Percentiles rank a stretch among this genome's conserved stretches.
phyloP scores from a whole-genome alignment of 495 filamentous ascomycete genomes.

The Trichocladium uniseriatum region DNA sequence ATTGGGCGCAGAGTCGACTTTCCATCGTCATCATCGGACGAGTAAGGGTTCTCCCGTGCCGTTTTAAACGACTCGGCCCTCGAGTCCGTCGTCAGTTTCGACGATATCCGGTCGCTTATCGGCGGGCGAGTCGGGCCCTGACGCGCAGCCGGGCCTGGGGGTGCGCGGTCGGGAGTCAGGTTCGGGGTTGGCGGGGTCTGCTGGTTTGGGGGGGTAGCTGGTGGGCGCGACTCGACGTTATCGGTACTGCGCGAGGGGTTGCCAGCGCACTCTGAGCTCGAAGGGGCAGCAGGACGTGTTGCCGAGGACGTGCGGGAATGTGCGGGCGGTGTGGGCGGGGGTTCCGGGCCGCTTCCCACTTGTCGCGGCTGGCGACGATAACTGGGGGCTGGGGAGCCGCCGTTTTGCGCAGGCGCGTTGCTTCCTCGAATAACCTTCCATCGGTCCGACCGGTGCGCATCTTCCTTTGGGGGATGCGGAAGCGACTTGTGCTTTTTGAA shows the following conservation, averaged over 20 bases:
- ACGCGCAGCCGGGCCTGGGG: conserved; percentile 41
- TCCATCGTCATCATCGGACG: conserved; percentile 49
- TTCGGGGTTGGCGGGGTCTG: conserved; percentile 64
- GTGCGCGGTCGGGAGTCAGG: conserved; percentile 62
- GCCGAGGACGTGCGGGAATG: conserved; percentile 45
- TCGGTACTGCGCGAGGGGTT: conserved; percentile 27
- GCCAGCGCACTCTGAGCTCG: conserved; percentile 27
- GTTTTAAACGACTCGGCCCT: conserved; percentile 67
- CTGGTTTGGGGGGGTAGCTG: conserved; percentile 51
- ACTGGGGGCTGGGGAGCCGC: conserved; percentile 18
- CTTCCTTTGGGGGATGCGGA: conserved; percentile 39
- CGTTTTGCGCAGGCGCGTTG: conserved; percentile 17
- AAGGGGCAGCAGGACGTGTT: conserved; percentile 28
- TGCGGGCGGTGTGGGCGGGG: conserved; percentile 46
- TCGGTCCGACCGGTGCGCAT: conserved; percentile 11
- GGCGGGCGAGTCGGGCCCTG: conserved; percentile 32
- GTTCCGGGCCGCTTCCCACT: conserved; percentile 30
- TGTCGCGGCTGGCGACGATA: conserved; percentile 19
- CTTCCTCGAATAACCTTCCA: conserved; percentile 10
- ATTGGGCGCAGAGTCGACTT: conserved; percentile 39
- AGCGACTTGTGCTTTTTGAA: conserved; percentile 49
- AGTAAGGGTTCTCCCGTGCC: conserved; percentile 52
- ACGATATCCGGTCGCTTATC: conserved; percentile 35
- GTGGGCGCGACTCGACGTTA: conserved; percentile 23
- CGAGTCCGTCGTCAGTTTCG: conserved; percentile 42